A percentile compares a stretch with the other conserved stretches of the same genome.
These are phyloP conservation scores for Ceratocystis albifundus DNA, from an alignment of 2,329 filamentous ascomycete genomes.

Conservation along the genomic window DNA sequence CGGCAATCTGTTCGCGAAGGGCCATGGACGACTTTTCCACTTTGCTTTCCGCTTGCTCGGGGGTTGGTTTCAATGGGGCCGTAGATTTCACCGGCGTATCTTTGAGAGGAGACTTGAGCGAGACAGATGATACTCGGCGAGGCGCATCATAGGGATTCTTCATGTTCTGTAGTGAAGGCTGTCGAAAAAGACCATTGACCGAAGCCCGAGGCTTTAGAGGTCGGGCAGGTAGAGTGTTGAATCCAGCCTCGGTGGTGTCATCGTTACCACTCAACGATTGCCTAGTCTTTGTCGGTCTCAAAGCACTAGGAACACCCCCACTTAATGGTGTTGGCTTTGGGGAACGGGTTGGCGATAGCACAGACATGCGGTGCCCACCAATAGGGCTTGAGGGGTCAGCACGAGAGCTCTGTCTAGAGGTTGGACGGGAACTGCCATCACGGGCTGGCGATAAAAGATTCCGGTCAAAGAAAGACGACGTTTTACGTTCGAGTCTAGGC, in stretches of 20 bases:
- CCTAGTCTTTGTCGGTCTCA: slow-evolving; percentile 31
- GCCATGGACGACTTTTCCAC: slow-evolving; percentile 61
- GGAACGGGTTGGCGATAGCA: slow-evolving; percentile 33
- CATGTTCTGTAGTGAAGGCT: slow-evolving; percentile 40
- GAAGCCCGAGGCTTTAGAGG: slow-evolving; percentile 43
- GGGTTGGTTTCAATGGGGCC: slow-evolving; percentile 11
- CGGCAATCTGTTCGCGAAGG: slow-evolving; percentile 81
- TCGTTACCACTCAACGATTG: slow-evolving; percentile 12
- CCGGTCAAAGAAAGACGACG: slow-evolving; percentile 61
- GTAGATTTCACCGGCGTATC: slow-evolving; percentile 9
- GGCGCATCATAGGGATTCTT: slow-evolving; percentile 26
- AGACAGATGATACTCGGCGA: slow-evolving; percentile 23
- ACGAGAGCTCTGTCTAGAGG: slow-evolving; percentile 17
- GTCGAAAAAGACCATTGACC: slow-evolving; percentile 43
- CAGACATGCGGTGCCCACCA: slow-evolving; percentile 37
- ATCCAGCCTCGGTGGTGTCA: slow-evolving; percentile 28
- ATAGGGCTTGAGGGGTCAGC: slow-evolving; percentile 38
- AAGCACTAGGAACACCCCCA: slow-evolving; percentile 35
- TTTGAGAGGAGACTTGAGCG: slow-evolving; percentile 20
- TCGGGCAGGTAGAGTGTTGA: slow-evolving; percentile 38
- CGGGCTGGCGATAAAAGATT: slow-evolving; percentile 24
- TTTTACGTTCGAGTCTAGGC: slow-evolving; percentile 53
- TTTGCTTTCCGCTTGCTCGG: slow-evolving; percentile 21
- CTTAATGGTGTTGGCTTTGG: slow-evolving; percentile 37
- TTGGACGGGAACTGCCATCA: slow-evolving; percentile 29